Evolutionary conservation across 345 rosid species (phyloP).

Genomic region (Draba incana): DNA sequence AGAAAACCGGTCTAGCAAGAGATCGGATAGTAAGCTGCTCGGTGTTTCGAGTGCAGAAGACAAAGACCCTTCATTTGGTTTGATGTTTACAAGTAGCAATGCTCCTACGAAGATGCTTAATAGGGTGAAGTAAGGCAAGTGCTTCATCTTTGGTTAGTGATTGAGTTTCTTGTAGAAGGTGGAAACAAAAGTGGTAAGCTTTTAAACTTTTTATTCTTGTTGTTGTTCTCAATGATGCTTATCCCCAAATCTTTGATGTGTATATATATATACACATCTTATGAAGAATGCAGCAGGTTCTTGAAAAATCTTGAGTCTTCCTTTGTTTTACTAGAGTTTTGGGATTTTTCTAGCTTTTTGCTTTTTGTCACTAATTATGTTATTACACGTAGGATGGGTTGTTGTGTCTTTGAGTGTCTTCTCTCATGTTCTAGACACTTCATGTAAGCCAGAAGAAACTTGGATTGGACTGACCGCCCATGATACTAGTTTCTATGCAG

Average conservation of each 20-base stretch:
- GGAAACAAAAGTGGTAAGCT: neutral
- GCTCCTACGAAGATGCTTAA: conserved; percentile 35
- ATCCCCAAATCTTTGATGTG: neutral
- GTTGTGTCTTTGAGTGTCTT: conserved; percentile 24
- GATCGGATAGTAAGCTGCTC: conserved; percentile 46
- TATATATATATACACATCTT: conserved; percentile 11
- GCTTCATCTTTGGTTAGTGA: conserved; percentile 30
- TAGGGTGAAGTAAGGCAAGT: conserved; percentile 13
- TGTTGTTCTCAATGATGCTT: conserved; percentile 1
- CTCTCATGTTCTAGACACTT: conserved; percentile 42
- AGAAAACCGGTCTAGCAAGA: conserved; percentile 47
- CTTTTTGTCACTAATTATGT: conserved; percentile 6
- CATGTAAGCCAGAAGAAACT: neutral
- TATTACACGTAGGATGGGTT: conserved; percentile 30
- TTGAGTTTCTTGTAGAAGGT: conserved; percentile 5
- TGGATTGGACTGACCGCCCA: conserved; percentile 30
- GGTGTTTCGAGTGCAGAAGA: conserved; percentile 55
- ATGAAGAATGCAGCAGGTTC: conserved; percentile 34
- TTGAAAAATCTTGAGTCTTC: conserved; percentile 34
- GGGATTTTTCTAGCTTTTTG: conserved; percentile 46
- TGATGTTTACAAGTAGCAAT: conserved; percentile 35
- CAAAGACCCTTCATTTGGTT: conserved; percentile 45
- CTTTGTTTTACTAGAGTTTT: conserved; percentile 2
- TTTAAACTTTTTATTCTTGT: neutral
- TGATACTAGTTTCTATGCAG: conserved; percentile 15